Conservation (phyloP, 2,329 filamentous ascomycete species). For the Lecanoromycetidae sp. region DNA sequence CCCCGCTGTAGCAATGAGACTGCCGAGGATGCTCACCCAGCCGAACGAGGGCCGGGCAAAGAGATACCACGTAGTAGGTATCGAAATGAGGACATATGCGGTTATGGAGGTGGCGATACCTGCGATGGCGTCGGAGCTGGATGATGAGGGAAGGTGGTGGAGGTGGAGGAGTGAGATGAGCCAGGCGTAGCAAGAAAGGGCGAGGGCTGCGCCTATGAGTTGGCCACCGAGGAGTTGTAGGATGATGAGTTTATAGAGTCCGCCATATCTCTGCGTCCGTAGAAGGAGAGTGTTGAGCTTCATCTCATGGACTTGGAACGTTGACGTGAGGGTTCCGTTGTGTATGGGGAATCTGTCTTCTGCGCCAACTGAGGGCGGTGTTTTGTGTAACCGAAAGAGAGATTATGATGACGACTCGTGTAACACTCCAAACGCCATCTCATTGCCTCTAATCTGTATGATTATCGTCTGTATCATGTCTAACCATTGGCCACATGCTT, state of each 20-base stretch:
- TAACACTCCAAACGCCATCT: no score
- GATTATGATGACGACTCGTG: no score
- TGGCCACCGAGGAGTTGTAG: not conserved
- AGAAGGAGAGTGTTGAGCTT: no score
- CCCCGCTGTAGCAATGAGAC: not conserved
- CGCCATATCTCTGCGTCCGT: no score
- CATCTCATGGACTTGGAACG: no score
- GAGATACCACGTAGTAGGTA: not conserved
- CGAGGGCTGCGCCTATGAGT: not conserved
- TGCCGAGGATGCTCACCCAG: not conserved
- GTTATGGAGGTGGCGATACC: not conserved
- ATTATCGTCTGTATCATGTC: no score
- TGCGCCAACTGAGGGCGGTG: no score
- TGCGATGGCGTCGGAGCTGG: not conserved
- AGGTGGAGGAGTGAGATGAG: not conserved
- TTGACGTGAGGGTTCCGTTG: no score
- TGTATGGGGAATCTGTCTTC: no score
- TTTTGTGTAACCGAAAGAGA: no score
- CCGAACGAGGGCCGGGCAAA: not conserved
- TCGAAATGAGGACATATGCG: not conserved
- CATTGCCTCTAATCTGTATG: no score
- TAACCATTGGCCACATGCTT: no score
- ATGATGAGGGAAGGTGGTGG: not conserved
- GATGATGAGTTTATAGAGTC: constrained; percentile 4
- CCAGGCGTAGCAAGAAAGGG: not conserved